phyloP scores from a whole-genome alignment of 768 basidiomycete species.

The Panaeolus cyanescens region DNA sequence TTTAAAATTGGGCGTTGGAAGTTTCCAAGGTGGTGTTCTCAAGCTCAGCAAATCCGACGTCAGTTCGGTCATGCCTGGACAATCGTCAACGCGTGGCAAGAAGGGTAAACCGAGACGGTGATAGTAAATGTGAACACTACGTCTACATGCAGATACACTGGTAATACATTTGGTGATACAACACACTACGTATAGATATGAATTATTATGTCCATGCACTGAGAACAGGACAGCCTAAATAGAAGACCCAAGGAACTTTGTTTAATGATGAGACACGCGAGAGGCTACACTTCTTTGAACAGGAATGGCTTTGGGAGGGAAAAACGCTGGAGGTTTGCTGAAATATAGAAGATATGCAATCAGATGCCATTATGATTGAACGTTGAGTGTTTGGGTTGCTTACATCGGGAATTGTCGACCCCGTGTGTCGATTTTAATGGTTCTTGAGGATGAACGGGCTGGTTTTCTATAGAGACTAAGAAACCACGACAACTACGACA shows the following conservation, averaged over 20 bases:
- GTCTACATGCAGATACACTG: neutral
- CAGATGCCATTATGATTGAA: neutral
- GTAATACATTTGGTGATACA: neutral
- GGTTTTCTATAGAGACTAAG: neutral
- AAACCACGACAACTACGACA: neutral
- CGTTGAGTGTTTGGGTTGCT: neutral
- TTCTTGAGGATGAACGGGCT: neutral
- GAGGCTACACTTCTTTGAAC: neutral
- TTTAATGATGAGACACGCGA: neutral
- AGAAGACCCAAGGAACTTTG: neutral
- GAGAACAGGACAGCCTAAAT: neutral
- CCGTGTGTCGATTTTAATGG: neutral
- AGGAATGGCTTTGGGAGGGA: neutral
- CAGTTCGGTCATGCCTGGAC: constrained; percentile 28
- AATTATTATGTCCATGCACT: neutral
- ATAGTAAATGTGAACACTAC: constrained; percentile 10
- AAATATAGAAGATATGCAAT: neutral
- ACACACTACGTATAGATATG: neutral
- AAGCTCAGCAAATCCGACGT: constrained; percentile 68
- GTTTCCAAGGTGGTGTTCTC: constrained; percentile 69
- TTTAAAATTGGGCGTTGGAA: constrained; percentile 78
- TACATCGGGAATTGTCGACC: neutral
- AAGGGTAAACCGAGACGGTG: constrained; percentile 6
- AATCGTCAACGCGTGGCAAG: constrained; percentile 13
- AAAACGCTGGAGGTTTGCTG: neutral